Base-by-base conservation (phyloP, 495 filamentous ascomycete species). In the Bacidia gigantensis region DNA sequence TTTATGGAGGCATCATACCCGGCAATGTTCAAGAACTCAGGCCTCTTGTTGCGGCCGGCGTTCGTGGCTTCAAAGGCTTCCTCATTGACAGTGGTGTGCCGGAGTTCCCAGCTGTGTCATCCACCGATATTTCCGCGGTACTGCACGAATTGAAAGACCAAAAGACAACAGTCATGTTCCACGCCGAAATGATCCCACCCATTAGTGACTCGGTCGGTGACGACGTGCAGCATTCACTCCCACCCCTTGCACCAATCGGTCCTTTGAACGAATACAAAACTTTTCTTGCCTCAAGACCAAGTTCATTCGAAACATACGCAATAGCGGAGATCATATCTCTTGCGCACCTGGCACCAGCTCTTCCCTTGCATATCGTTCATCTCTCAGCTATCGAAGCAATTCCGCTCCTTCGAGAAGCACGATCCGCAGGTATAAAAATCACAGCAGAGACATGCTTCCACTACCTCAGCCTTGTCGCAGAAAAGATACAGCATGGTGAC, bases 401-500 rank as follows among this genome's bases (percentile, higher is more conserved):
- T 51, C 88, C 89, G 0, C 61, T 95, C n/a, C 72, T 98, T 42
- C 79, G 82, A 43, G 76, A 81, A 57, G 92, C 92, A 26, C 81
- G 88, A 47, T 69, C 75, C n/a, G 65, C 70, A 1, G 92, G 92
- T 35, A 64, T 95, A 56, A 88, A 90, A 51, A 85, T 98, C 69
- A 95, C 92, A 1, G 90, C 92, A 23, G 92, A 98, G 65, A 98
- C 92, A 10, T 97, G 92, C 71, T 95, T 93, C 77, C 92, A 98
- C 72, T 98, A 98, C 63, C 79, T 98, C 11, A 81, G 84, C n/a
- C 76, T 98, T 11, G 84, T 89, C 0, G 81, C 89, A 9, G 92
- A 97, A 65, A 73, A 83, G 52, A 83, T 98, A 46, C 74, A 78
- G 46, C 79, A 92, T 44, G 92, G 92, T 26, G 92, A 98, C 67